Conservation (phyloP, 2,329 filamentous ascomycete genomes). For the Trichoderma brevicompactum region DNA sequence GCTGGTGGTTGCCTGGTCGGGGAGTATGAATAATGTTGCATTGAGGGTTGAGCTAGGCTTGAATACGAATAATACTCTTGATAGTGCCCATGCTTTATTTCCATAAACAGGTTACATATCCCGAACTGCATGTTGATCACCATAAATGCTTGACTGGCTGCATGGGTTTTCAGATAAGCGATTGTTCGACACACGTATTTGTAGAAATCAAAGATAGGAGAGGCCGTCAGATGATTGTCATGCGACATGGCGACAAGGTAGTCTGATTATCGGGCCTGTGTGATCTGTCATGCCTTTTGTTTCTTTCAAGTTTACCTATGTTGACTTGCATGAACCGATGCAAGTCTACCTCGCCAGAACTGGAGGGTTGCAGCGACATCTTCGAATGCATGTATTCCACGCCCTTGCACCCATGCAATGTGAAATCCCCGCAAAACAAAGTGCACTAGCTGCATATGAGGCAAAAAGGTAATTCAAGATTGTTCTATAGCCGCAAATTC, state of each 20-base stretch:
- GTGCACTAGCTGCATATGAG: background rate
- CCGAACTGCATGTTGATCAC: background rate
- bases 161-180: slow-evolving; percentile 20
- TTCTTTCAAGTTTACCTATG: background rate
- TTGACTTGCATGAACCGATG: background rate
- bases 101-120: background rate
- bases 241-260: background rate
- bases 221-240: background rate
- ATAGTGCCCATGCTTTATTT: background rate
- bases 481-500: background rate
- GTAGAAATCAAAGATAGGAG: background rate
- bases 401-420: background rate
- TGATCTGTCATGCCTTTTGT: background rate
- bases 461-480: background rate
- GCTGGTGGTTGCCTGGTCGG: background rate
- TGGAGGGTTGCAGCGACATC: background rate
- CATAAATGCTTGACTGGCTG: background rate
- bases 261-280: background rate
- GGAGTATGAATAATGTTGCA: background rate
- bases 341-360: background rate
- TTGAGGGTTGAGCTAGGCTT: background rate
- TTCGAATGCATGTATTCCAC: slow-evolving; percentile 12
- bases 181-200: slow-evolving; percentile 10
- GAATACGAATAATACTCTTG: background rate
- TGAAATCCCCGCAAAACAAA: background rate